Base-by-base conservation (phyloP, 2,329 filamentous ascomycete genomes). In the Fusarium succisae region DNA sequence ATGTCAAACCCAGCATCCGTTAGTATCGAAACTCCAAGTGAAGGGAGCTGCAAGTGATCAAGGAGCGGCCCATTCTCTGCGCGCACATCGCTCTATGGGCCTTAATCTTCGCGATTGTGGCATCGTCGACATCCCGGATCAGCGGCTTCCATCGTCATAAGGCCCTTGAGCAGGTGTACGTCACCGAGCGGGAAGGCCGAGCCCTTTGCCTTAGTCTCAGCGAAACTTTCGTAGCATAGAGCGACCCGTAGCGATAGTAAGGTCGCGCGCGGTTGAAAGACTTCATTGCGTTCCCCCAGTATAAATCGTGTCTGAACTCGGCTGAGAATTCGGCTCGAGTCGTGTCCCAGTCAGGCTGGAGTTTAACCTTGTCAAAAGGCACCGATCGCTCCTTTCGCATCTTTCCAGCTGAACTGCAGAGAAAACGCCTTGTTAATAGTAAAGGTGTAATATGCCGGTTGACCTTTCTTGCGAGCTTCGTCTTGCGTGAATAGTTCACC, bases 401-500 rank as follows among this genome's bases (percentile, higher is more conserved):
- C 20, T 48, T 48, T 48, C 20, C 9, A 48, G 15, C 20, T 22
- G 45, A 48, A 48, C 20, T 22, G 20, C 14, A 30, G 26, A 30
- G 26, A 4, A 48, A 4, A 8, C 13, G 9, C 20, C 26, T 48
- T 48, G 20, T 48, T 22, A 11, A 48, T 10, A 48, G 26, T 48
- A 0, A 28, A 13, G 22, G 26, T 48, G 45, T 22, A 28, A 3
- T 28, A 22, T 28, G 45, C 26, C 18, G 45, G 9, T 48, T 48
- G 45, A 14, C 45, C 26, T 48, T 48, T 48, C 26, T 30, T 28
- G 44, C 26, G 44, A 47, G 44, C 44, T 28, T 47, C 18, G 18
- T 15, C 5, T 20, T 28, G 18, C 5, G 22, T 8, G 0, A 15
- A 6, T 0, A 28, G 44, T 22, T 28, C 26, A 47, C 12, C 13